Base-by-base conservation (phyloP, 768 basidiomycete genomes). In the Panaeolus cyanescens region DNA sequence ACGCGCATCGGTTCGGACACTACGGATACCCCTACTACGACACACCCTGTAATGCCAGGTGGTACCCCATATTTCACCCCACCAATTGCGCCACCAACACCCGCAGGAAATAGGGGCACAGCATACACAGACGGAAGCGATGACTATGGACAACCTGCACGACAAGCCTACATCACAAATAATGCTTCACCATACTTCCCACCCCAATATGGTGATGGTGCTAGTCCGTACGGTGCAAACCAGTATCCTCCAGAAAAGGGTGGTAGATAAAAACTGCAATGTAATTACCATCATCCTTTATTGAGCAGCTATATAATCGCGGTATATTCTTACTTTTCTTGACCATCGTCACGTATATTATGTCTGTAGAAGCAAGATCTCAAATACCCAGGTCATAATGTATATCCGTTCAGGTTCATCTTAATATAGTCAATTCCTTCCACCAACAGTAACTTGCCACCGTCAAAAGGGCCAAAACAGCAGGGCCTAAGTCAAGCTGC, bases 401-500 rank as follows among this genome's bases (percentile, higher is more conserved):
- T 50, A 50, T 50, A 50, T 50, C 25, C 45, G 22, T 50, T 50
- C 12, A 50, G 45, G 25, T 28, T 50, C 45, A 50, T 28, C 15
- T 15, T 22, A 50, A 28, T 25, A 90, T 54, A 61, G 81, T 86
- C 64, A 90, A 75, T 12, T 77, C 82, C 53, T 84, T 81, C 81
- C 82, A 90, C 86, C 87, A 85, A 7, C 84, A 75, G 75, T 85
- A 93, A 45, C 66, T 68, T 5, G 80, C 84, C 34, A 90, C 83
- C 13, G 80, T 61, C 1, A 71, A 59, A 13, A 94, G 77, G 63
- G 83, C 86, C 30, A 86, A 60, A 3, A 86, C 75, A 5, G 91
- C 87, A 19, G 85, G 83, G 2, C 78, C 79, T 25, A 95, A 74
- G 59, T 89, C 84, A 28, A 93, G 79, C 64, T 92, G 89, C 12